phyloP scores from a whole-genome alignment of 2,329 filamentous ascomycete genomes.

The Magnaporthales sp. region DNA sequence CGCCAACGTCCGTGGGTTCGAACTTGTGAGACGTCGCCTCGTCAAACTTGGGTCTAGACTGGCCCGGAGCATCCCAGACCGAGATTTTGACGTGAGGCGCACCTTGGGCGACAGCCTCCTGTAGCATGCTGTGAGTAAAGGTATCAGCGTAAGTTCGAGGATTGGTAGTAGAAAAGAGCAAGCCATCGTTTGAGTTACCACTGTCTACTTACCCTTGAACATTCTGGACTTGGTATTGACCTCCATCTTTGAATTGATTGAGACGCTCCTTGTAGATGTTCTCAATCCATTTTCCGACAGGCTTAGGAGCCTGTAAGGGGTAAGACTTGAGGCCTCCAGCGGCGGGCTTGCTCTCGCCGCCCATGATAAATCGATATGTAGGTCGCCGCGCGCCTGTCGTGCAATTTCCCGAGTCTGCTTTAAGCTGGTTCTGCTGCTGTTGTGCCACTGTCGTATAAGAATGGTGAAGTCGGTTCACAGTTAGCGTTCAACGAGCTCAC shows the following conservation, averaged over 20 bases:
- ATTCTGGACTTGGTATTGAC: slow-evolving; percentile 17
- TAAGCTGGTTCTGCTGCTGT: background rate
- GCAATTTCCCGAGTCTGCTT: background rate
- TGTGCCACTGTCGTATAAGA: background rate
- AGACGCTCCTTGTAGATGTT: slow-evolving; percentile 15
- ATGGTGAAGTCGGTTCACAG: background rate
- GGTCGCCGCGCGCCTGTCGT: background rate
- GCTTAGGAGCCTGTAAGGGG: slow-evolving; percentile 14
- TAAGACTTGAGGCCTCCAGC: slow-evolving; percentile 10
- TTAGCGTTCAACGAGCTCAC: background rate
- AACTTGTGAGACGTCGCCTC: slow-evolving; percentile 73
- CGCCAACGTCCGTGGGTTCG: slow-evolving; percentile 63
- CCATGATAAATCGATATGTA: slow-evolving; percentile 11
- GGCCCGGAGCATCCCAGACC: slow-evolving; percentile 75
- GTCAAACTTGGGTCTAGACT: slow-evolving; percentile 74
- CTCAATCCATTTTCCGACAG: slow-evolving; percentile 15
- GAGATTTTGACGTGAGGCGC: slow-evolving; percentile 72
- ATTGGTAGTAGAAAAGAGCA: background rate
- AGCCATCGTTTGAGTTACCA: slow-evolving; percentile 8
- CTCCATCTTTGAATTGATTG: slow-evolving; percentile 13
- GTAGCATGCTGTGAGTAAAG: slow-evolving; percentile 50
- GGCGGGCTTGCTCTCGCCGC: slow-evolving; percentile 11
- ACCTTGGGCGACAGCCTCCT: slow-evolving; percentile 58
- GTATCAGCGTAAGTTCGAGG: background rate
- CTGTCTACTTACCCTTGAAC: slow-evolving; percentile 13